phyloP scores from a whole-genome alignment of 257 asterid genomes.

The Solanum clarkiae region DNA sequence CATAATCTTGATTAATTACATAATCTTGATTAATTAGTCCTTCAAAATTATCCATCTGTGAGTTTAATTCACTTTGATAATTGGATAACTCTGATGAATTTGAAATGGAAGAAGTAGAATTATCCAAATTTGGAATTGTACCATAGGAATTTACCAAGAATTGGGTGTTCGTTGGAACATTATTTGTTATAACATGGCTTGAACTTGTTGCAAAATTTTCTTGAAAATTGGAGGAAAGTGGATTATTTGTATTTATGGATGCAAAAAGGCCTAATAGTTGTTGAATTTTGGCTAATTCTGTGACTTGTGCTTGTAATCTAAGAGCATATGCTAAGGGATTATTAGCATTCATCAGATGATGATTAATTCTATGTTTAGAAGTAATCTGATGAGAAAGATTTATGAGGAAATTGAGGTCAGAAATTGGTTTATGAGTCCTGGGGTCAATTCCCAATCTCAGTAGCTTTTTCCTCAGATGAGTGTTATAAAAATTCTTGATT shows the following conservation, averaged over 20 bases:
- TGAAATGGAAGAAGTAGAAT: neutral
- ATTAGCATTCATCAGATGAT: neutral
- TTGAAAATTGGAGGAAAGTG: slow-evolving; percentile 5
- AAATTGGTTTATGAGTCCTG: slow-evolving; percentile 27
- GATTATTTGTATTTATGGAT: slow-evolving; percentile 13
- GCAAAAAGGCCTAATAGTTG: slow-evolving; percentile 14
- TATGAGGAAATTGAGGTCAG: slow-evolving; percentile 12
- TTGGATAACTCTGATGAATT: neutral
- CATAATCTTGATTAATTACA: neutral
- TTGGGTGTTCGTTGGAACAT: neutral
- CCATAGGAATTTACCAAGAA: neutral
- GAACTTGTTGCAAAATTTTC: neutral
- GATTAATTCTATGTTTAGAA: neutral
- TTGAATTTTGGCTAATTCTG: slow-evolving; percentile 19
- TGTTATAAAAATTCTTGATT: slow-evolving; percentile 56
- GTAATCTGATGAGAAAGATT: slow-evolving; percentile 5
- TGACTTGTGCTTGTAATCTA: slow-evolving; percentile 4
- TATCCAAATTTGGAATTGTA: neutral
- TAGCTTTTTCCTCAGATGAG: slow-evolving; percentile 41
- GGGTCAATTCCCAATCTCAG: slow-evolving; percentile 42
- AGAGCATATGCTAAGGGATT: slow-evolving; percentile 10
- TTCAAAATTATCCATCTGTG: neutral
- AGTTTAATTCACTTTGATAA: neutral
- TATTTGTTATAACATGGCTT: neutral
- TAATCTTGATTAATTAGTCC: neutral